Conservation (phyloP, 2,329 filamentous ascomycete species). For the Emmonsia crescens region DNA sequence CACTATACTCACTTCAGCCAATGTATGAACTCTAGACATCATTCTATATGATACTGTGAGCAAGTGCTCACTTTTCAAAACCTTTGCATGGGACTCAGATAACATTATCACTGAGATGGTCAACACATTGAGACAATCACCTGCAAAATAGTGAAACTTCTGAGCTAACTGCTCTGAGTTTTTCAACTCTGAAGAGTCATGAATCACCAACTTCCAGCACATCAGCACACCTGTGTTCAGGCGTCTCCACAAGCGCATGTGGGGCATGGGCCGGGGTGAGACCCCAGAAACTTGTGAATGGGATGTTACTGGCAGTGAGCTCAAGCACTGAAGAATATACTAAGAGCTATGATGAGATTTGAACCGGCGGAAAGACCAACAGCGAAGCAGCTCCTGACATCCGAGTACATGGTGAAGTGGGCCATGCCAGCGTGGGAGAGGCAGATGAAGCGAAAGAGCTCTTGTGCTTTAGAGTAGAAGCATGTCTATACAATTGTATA, state of each 20-base stretch:
- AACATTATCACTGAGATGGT: constrained; percentile 17
- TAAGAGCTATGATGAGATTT: constrained; percentile 16
- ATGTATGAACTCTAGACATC: constrained; percentile 17
- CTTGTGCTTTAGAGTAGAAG: too few relatives aligned
- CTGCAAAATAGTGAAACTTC: constrained; percentile 13
- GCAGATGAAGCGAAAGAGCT: constrained; percentile 7
- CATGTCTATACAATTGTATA: too few relatives aligned
- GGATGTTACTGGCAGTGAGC: constrained; percentile 17
- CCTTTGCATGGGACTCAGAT: constrained; percentile 15
- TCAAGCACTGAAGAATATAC: constrained; percentile 15
- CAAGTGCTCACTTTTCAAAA: constrained; percentile 17
- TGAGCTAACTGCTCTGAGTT: constrained; percentile 15
- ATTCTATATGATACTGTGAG: constrained; percentile 15
- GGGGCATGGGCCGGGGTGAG: constrained; percentile 17
- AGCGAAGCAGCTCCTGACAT: constrained; percentile 12
- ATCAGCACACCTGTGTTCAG: constrained; percentile 13
- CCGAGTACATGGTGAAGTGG: constrained; percentile 16
- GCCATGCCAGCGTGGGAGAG: constrained; percentile 16
- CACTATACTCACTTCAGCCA: constrained; percentile 12
- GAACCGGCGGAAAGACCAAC: constrained; percentile 14
- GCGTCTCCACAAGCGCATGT: constrained; percentile 12
- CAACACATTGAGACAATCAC: constrained; percentile 14
- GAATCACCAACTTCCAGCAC: constrained; percentile 13
- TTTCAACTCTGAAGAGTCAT: constrained; percentile 15
- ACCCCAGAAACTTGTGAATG: constrained; percentile 15